phyloP scores from a whole-genome alignment of 306 rosid species.

The Cercis canadensis region DNA sequence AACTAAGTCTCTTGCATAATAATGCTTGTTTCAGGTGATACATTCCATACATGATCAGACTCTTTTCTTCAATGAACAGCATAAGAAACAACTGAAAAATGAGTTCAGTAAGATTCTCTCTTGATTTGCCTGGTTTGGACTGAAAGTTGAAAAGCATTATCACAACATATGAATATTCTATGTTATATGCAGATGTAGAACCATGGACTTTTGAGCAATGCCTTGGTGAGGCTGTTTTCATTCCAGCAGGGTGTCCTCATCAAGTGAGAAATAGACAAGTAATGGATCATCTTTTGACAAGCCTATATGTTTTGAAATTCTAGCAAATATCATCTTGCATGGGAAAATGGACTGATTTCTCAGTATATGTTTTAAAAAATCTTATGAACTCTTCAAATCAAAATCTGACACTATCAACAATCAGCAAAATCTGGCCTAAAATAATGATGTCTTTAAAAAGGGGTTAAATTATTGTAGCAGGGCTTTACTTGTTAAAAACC shows the following conservation, averaged over 20 bases:
- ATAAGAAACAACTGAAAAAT: slow-evolving; percentile 64
- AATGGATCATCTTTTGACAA: slow-evolving; percentile 32
- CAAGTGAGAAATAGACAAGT: slow-evolving; percentile 84
- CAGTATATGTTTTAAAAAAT: not conserved
- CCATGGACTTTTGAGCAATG: slow-evolving; percentile 84
- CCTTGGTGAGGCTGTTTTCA: slow-evolving; percentile 81
- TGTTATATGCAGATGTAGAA: slow-evolving; percentile 57
- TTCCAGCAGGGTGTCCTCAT: slow-evolving; percentile 85
- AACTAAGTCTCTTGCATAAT: slow-evolving; percentile 23
- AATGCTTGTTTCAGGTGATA: slow-evolving; percentile 57
- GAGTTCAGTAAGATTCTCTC: slow-evolving; percentile 60
- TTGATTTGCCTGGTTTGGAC: slow-evolving; percentile 16
- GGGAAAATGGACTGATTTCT: not conserved
- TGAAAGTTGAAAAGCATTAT: slow-evolving; percentile 15
- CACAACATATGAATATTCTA: not conserved
- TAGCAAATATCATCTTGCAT: slow-evolving; percentile 3
- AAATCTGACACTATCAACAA: not conserved
- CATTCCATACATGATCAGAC: slow-evolving; percentile 85
- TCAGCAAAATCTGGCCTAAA: not conserved
- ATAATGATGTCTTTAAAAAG: not conserved
- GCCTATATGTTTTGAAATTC: slow-evolving; percentile 16
- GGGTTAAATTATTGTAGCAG: slow-evolving; percentile 18
- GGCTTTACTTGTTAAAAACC: slow-evolving; percentile 8
- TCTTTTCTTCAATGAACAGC: slow-evolving; percentile 60
- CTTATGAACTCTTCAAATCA: not conserved